phyloP scores from a whole-genome alignment of 1,284 basidiomycete species.

The Ceratobasidium sp. region DNA sequence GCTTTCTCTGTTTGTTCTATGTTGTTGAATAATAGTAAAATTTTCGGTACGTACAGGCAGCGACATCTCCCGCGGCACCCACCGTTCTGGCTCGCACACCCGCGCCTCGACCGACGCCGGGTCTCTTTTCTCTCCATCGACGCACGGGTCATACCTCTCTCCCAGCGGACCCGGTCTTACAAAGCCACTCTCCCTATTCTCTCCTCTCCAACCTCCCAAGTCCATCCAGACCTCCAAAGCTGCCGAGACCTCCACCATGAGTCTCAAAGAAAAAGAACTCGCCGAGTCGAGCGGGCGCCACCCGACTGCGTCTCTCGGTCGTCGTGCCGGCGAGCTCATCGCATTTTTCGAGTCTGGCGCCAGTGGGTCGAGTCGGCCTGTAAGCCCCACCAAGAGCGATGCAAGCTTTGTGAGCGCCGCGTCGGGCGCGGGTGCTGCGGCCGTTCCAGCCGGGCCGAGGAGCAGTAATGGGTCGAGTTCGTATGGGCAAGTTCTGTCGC shows the following conservation, averaged over 20 bases:
- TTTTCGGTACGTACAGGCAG: slow-evolving; percentile 23
- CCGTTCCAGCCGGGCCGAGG: neutral
- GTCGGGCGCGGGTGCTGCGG: neutral
- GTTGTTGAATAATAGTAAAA: neutral
- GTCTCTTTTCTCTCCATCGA: slow-evolving; percentile 31
- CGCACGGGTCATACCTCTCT: slow-evolving; percentile 34
- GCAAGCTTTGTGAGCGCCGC: slow-evolving; percentile 35
- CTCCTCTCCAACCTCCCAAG: slow-evolving; percentile 1
- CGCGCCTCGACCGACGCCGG: slow-evolving; percentile 22
- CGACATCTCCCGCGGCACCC: slow-evolving; percentile 18
- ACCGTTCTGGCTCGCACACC: slow-evolving; percentile 33
- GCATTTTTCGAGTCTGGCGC: slow-evolving; percentile 77
- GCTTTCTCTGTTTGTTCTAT: neutral
- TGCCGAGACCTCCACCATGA: neutral
- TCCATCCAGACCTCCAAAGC: neutral
- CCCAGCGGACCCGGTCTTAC: slow-evolving; percentile 6
- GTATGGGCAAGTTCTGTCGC: slow-evolving; percentile 49
- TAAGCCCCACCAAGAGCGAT: slow-evolving; percentile 25
- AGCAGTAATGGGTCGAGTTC: neutral
- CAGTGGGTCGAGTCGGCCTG: slow-evolving; percentile 44
- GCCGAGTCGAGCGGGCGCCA: slow-evolving; percentile 6
- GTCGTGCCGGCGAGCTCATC: slow-evolving; percentile 75
- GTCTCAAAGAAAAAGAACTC: slow-evolving; percentile 32
- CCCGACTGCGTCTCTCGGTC: slow-evolving; percentile 55
- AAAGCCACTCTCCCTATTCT: slow-evolving; percentile 1